phyloP scores from a whole-genome alignment of 2,329 filamentous ascomycete species.

The Cucurbitaria berberidis region DNA sequence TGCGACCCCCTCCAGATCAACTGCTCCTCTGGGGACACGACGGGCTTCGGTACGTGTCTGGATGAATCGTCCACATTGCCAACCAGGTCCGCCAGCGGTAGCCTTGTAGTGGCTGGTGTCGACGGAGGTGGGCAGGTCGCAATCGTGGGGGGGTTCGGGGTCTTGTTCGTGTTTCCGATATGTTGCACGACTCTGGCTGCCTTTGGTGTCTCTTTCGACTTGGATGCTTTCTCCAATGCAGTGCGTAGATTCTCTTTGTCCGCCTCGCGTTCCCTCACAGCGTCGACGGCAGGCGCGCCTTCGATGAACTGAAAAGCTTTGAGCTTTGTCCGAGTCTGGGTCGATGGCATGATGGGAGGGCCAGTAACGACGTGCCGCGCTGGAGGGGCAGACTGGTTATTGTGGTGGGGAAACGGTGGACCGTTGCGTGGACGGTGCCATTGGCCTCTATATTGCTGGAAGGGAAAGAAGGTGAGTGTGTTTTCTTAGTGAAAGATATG shows the following conservation, averaged over 20 bases:
- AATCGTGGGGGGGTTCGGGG: conserved; percentile 34
- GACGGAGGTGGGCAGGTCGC: conserved; percentile 55
- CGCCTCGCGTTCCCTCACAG: conserved; percentile 34
- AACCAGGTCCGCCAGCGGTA: conserved; percentile 66
- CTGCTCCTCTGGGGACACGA: conserved; percentile 65
- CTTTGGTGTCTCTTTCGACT: conserved; percentile 29
- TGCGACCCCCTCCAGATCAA: conserved; percentile 63
- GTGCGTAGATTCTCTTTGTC: conserved; percentile 53
- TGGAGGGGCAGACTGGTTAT: conserved; percentile 32
- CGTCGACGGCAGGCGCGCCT: conserved; percentile 35
- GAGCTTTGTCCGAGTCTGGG: conserved; percentile 61
- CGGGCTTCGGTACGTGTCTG: conserved; percentile 54
- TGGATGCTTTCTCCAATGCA: conserved; percentile 11
- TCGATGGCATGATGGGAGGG: conserved; percentile 57
- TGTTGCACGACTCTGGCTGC: conserved; percentile 19
- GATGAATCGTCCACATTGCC: conserved; percentile 65
- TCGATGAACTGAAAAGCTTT: conserved; percentile 61
- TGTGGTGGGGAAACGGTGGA: conserved; percentile 31
- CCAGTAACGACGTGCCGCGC: conserved; percentile 43
- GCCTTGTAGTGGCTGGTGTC: conserved; percentile 63
- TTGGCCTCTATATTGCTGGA: conserved; percentile 41
- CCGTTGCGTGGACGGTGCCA: conserved; percentile 45
- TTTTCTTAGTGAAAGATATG: background rate
- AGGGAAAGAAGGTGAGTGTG: conserved; percentile 10
- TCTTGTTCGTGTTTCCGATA: conserved; percentile 26